These are phyloP conservation scores for Plicaturopsis crispa DNA, from an alignment of 768 basidiomycete species.

Conservation along the genomic window DNA sequence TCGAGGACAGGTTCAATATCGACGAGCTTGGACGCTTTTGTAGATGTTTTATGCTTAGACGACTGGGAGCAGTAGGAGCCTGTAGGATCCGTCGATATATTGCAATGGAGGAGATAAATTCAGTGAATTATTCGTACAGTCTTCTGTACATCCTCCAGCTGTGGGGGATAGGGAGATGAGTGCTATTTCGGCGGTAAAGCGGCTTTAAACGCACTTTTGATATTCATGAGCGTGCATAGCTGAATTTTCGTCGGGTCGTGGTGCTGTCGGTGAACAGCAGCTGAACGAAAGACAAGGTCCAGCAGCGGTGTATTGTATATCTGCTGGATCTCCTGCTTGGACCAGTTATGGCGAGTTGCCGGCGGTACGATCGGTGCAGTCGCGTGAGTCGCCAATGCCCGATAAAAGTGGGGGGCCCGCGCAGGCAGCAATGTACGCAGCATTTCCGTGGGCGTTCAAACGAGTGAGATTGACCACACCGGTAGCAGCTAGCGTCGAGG, in stretches of 20 bases:
- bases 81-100: constrained; percentile 16
- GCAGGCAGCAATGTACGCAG: no score
- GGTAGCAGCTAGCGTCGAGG: no score
- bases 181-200: constrained; percentile 6
- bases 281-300: constrained; percentile 83
- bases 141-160: constrained; percentile 95
- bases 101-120: neutral
- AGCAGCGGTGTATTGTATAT: constrained; percentile 85
- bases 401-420: constrained; percentile 22
- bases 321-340: constrained; percentile 69
- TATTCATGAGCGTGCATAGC: constrained; percentile 96
- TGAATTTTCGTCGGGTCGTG: constrained; percentile 91
- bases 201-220: constrained; percentile 76
- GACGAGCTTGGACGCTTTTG: constrained; percentile 80
- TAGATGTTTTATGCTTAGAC: constrained; percentile 83
- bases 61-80: constrained; percentile 98
- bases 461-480: no score
- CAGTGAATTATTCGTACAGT: constrained; percentile 57
- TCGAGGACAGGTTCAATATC: constrained; percentile 89
- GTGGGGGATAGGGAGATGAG: constrained; percentile 8
- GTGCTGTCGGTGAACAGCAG: constrained; percentile 74
- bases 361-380: constrained; percentile 10
- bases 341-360: constrained; percentile 59
- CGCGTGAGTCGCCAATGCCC: constrained; percentile 61
- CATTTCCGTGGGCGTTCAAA: no score